A percentile compares a stretch with the other conserved stretches of the same genome.
Conservation (phyloP, 306 rosid genomes). For the Cucurbita moschata region DNA sequence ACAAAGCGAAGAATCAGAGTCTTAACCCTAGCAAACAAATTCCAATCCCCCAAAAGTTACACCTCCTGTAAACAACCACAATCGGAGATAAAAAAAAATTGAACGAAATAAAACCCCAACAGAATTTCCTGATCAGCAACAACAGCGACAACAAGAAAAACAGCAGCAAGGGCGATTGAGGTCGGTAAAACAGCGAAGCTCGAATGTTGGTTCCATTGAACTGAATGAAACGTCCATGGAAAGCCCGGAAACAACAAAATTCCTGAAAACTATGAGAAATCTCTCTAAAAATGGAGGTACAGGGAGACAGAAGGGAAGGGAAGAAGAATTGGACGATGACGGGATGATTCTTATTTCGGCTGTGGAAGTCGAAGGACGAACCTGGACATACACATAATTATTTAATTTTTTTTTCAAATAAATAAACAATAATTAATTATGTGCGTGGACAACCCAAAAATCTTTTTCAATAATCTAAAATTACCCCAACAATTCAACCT, state of each 20-base stretch:
- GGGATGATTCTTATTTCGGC: neutral
- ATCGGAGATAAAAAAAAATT: neutral
- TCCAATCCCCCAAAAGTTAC: neutral
- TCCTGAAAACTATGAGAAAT: neutral
- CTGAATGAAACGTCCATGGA: slow-evolving; percentile 13
- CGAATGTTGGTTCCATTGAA: neutral
- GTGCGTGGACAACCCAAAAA: no score
- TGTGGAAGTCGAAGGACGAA: slow-evolving; percentile 16
- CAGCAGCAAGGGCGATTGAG: neutral
- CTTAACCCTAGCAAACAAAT: neutral
- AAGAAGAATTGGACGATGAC: neutral
- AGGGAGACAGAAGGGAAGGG: neutral
- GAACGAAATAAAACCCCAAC: neutral
- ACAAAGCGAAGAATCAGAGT: neutral
- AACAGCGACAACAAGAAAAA: slow-evolving; percentile 5
- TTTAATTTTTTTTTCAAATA: neutral
- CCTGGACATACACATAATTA: slow-evolving; percentile 18
- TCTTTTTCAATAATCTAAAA: no score
- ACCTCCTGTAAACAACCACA: neutral
- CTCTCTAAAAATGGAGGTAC: neutral
- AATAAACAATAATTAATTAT: no score
- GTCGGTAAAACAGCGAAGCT: slow-evolving; percentile 1
- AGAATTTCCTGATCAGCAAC: neutral
- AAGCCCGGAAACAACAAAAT: neutral
- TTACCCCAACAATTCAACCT: no score